Evolutionary conservation across 2,329 filamentous ascomycete species (phyloP), one percentile per base, ranked within the genome.

Genomic region (Sporothrix brunneoviolacea): DNA sequence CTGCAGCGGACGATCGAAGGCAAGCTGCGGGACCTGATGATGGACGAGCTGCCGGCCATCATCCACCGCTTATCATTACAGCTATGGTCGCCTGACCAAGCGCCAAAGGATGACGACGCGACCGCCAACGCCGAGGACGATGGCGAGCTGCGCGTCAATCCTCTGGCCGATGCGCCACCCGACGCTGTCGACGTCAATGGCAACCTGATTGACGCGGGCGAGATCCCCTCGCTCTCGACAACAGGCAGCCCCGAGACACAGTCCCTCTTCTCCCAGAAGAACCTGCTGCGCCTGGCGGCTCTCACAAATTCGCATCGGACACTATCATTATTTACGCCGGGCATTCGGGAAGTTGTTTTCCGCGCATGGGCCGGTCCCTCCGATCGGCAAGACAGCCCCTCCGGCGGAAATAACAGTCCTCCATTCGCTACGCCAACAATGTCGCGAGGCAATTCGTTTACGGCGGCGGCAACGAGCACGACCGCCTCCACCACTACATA

Each of bases 41-140:
- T 97, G 90, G 91, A 98, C 57, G 93, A 98, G 65, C 71, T 98
- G 21, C 93, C 93, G 1, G 91, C 91, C 43, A 97, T 97, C 53
- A 95, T 98, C 55, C 93, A 98, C 68, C 82, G 90, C 46, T 71
- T 98, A 18, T 97, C 91, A 0, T 72, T 97, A 51, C 83, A 88
- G 57, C 69, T 96, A 44, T 95, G 90, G 84, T 93, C 89, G 48
- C 88, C 91, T 0, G 91, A 97, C 59, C 88, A 93, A 64, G 76
- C 82, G 45, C 77, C 80, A 19, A 79, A 81, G 44, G 84, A 88
- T 58, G 76, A 81, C 54, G 74, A 80, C 42, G 79, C 80, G 33
- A 64, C 71, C 16, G 69, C 74, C 18, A 73, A 70, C 51, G 75
- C 75, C 52, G 60, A 68, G 37, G 68, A 83, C 57, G 60, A 68